phyloP scores from a whole-genome alignment of 352 stramenopile genomes.

The Phytopythium helicoides region DNA sequence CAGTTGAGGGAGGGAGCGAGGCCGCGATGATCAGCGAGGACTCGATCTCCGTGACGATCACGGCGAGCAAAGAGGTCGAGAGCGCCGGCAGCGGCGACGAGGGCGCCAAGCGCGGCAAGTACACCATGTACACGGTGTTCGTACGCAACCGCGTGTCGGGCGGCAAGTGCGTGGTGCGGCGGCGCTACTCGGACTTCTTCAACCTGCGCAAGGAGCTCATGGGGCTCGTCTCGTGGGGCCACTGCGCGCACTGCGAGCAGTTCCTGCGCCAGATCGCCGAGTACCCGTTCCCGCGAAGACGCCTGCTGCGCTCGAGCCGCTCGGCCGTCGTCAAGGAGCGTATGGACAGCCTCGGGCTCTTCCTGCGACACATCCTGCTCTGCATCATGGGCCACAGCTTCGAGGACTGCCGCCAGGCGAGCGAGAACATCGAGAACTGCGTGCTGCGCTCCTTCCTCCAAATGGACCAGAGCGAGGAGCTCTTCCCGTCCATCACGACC shows the following conservation, averaged over 20 bases:
- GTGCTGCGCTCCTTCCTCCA: constrained; percentile 78
- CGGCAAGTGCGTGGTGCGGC: constrained; percentile 71
- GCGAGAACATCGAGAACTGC: constrained; percentile 64
- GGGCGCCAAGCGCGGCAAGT: constrained; percentile 51
- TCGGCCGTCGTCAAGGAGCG: constrained; percentile 75
- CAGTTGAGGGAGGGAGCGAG: too few relatives aligned
- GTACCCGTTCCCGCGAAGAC: constrained; percentile 78
- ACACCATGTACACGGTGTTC: constrained; percentile 86
- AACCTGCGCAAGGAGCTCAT: constrained; percentile 83
- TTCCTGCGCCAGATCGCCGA: constrained; percentile 67
- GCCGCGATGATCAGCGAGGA: constrained; percentile 70
- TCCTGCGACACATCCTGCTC: constrained; percentile 72
- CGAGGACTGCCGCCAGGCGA: constrained; percentile 61
- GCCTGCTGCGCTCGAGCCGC: constrained; percentile 69
- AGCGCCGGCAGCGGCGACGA: constrained; percentile 6
- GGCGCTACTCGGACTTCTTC: constrained; percentile 87
- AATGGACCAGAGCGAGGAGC: constrained; percentile 49
- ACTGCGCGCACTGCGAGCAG: constrained; percentile 65
- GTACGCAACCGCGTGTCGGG: constrained; percentile 71
- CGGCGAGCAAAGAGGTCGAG: constrained; percentile 61
- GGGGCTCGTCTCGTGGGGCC: constrained; percentile 72
- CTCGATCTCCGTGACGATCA: constrained; percentile 63
- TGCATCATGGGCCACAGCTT: constrained; percentile 72
- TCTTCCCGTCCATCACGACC: constrained; percentile 50
- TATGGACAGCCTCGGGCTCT: constrained; percentile 80